phyloP scores from a whole-genome alignment of 352 stramenopile species.

The Phytophthora sp. region DNA sequence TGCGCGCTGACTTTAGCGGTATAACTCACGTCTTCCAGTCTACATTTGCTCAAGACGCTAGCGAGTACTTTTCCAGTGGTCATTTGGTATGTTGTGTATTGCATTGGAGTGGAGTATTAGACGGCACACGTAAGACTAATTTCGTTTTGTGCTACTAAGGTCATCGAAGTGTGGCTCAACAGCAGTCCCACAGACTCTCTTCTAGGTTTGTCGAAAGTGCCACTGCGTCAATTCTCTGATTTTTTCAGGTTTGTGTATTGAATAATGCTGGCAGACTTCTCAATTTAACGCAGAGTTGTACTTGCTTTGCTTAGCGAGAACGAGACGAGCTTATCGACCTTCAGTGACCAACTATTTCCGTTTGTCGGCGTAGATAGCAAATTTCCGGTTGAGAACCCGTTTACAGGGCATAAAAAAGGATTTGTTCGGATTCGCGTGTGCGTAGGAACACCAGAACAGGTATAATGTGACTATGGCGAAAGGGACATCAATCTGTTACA shows the following conservation, averaged over 20 bases:
- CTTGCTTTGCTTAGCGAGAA: not conserved
- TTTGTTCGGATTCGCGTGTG: slow-evolving; percentile 40
- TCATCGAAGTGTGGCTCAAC: slow-evolving; percentile 50
- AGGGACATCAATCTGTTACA: not conserved
- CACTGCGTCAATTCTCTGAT: slow-evolving; percentile 21
- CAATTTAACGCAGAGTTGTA: no score
- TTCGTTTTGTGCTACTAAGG: slow-evolving; percentile 25
- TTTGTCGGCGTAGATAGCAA: slow-evolving; percentile 36
- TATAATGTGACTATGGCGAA: slow-evolving; percentile 22
- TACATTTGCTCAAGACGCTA: slow-evolving; percentile 19
- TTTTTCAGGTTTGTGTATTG: slow-evolving; percentile 32
- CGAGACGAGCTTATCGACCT: not conserved
- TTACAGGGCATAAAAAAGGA: slow-evolving; percentile 42
- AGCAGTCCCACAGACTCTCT: slow-evolving; percentile 17
- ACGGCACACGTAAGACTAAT: not conserved
- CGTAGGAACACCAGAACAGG: slow-evolving; percentile 62
- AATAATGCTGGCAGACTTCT: no score
- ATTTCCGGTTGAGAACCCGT: slow-evolving; percentile 52
- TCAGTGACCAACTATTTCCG: slow-evolving; percentile 17
- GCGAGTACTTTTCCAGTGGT: slow-evolving; percentile 21
- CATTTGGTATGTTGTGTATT: slow-evolving; percentile 36
- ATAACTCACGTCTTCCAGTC: slow-evolving; percentile 41
- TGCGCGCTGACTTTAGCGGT: slow-evolving; percentile 20
- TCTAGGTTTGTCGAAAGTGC: slow-evolving; percentile 45
- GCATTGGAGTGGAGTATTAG: not conserved